phyloP scores from a whole-genome alignment of 805 yeast genomes.

The Teunomyces panamensis region DNA sequence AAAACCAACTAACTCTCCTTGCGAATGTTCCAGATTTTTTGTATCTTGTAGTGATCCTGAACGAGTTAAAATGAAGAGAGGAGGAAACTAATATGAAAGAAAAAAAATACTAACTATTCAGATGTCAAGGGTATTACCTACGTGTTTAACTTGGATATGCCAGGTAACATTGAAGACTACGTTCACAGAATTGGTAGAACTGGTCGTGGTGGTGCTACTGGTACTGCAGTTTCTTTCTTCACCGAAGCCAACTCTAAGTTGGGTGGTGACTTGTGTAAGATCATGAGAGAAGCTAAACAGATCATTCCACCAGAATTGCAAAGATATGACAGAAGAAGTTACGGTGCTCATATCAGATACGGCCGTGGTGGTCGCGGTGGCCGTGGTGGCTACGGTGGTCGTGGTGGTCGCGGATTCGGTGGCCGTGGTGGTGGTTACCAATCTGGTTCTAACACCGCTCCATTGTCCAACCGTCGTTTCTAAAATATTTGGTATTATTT shows the following conservation, averaged over 20 bases:
- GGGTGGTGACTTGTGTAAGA: conserved; percentile 86
- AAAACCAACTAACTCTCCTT: conserved; percentile 1
- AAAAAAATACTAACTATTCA: conserved; percentile 37
- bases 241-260: conserved; percentile 82
- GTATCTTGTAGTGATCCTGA: conserved; percentile 1
- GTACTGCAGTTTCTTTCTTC: conserved; percentile 94
- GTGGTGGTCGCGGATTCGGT: conserved; percentile 52
- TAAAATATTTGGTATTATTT: conserved; percentile 12
- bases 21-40: neutral
- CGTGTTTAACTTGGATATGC: conserved; percentile 96
- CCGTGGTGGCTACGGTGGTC: conserved; percentile 51
- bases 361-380: conserved; percentile 57
- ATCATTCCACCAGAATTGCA: conserved; percentile 75
- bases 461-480: conserved; percentile 45
- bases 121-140: conserved; percentile 97
- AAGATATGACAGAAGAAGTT: conserved; percentile 62
- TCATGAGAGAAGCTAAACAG: conserved; percentile 95
- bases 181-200: conserved; percentile 99
- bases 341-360: conserved; percentile 55
- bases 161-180: conserved; percentile 96
- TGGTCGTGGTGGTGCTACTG: conserved; percentile 96
- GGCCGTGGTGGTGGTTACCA: conserved; percentile 43
- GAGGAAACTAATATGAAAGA: neutral
- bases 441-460: conserved; percentile 49
- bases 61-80: conserved; percentile 1